A percentile compares a stretch with the other conserved stretches of the same genome.
These are phyloP conservation scores for Amphirosellinia nigrospora DNA, from an alignment of 495 filamentous ascomycete genomes.

Conservation along the genomic window DNA sequence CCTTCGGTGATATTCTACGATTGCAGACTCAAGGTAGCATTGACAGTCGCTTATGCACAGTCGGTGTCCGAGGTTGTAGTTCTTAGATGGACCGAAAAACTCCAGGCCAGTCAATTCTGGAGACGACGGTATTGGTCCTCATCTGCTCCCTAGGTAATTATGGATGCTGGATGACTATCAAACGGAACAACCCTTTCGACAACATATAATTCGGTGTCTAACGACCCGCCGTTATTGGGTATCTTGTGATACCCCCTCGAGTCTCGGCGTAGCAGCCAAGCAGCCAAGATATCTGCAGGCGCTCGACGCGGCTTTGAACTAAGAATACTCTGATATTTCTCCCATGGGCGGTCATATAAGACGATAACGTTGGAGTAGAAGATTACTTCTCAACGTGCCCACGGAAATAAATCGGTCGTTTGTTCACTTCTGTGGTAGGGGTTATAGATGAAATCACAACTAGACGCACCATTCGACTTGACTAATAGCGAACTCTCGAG, in stretches of 20 bases:
- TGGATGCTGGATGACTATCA: neutral
- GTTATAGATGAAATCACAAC: neutral
- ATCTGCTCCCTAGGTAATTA: neutral
- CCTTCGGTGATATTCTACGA: neutral
- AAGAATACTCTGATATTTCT: neutral
- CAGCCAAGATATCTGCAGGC: neutral
- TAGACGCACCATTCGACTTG: neutral
- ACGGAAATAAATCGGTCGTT: conserved; percentile 12
- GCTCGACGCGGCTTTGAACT: conserved; percentile 4
- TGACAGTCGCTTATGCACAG: neutral
- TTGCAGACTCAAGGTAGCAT: neutral
- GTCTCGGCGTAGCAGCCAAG: neutral
- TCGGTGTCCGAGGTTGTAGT: neutral
- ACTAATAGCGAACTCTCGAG: neutral
- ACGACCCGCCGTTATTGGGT: conserved; percentile 2
- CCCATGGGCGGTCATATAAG: neutral
- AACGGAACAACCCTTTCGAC: neutral
- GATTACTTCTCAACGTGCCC: neutral
- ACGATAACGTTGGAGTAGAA: neutral
- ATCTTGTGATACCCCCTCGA: neutral
- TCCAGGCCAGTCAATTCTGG: neutral
- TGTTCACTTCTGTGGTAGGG: neutral
- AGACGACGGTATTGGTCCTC: neutral
- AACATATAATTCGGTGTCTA: neutral
- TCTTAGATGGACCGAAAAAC: neutral